Percentiles rank a stretch among this genome's conserved stretches.
These are phyloP conservation scores for Aphanomyces stellatus DNA, from an alignment of 352 stramenopile genomes.

Conservation along the genomic window DNA sequence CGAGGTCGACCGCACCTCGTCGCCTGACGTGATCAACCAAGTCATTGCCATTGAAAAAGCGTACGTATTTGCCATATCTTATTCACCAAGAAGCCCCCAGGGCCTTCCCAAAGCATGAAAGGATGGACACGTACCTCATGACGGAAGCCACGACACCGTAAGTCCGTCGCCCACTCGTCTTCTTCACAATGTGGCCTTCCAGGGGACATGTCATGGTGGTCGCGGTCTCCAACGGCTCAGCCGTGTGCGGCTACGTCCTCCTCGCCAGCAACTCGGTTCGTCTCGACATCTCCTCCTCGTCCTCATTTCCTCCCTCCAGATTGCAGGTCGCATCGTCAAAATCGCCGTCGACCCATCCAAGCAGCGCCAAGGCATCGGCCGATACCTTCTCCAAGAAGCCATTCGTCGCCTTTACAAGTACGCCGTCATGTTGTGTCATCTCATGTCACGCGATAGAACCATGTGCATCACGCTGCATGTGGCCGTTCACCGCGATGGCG, in stretches of 20 bases:
- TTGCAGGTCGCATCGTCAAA: constrained; percentile 35
- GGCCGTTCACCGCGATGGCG: constrained; percentile 27
- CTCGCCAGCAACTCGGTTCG: constrained; percentile 25
- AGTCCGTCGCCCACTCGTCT: neutral
- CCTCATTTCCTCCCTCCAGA: constrained; percentile 19
- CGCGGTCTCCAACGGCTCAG: constrained; percentile 22
- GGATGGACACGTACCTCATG: constrained; percentile 28
- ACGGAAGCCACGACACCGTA: constrained; percentile 25
- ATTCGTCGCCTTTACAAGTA: constrained; percentile 25
- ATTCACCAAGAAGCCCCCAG: constrained; percentile 12
- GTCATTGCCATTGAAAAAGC: neutral
- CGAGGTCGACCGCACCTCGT: neutral
- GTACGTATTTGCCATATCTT: neutral
- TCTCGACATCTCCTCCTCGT: neutral
- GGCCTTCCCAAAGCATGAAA: constrained; percentile 37
- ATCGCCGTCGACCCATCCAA: constrained; percentile 31
- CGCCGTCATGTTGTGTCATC: neutral
- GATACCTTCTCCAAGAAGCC: constrained; percentile 27
- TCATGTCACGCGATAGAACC: constrained; percentile 14
- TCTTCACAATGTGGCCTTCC: neutral
- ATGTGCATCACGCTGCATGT: constrained; percentile 26
- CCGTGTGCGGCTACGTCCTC: constrained; percentile 36
- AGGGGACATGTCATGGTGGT: constrained; percentile 36
- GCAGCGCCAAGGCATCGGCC: constrained; percentile 28
- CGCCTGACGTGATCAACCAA: neutral